phyloP scores from a whole-genome alignment of 352 stramenopile genomes.

The Globisporangium alternatum region DNA sequence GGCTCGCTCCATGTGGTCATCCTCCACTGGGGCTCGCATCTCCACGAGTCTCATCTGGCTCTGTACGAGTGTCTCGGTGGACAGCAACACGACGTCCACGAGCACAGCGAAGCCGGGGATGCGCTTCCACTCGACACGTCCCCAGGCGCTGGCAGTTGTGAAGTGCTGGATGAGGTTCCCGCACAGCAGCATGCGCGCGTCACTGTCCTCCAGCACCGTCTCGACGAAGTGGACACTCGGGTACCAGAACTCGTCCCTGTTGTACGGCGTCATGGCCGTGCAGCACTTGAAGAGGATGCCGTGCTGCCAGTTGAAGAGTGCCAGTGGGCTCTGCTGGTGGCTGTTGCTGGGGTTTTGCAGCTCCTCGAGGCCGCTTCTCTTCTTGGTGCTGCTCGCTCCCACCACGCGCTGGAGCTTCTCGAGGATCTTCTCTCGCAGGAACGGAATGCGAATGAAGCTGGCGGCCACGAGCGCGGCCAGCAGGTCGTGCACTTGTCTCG shows the following conservation, averaged over 20 bases:
- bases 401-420: constrained; percentile 37
- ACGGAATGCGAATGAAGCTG: constrained; percentile 57
- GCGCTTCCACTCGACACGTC: constrained; percentile 60
- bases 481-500: constrained; percentile 24
- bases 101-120: constrained; percentile 52
- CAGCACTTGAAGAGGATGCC: constrained; percentile 52
- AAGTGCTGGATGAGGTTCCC: constrained; percentile 62
- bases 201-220: constrained; percentile 31
- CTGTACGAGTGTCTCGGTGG: constrained; percentile 39
- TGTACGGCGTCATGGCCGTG: constrained; percentile 34
- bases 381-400: constrained; percentile 7
- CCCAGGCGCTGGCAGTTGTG: constrained; percentile 31
- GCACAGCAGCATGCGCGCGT: constrained; percentile 41
- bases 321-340: constrained; percentile 31
- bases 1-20: constrained; percentile 30
- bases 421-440: constrained; percentile 49
- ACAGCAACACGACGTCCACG: constrained; percentile 36
- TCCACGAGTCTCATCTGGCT: constrained; percentile 42
- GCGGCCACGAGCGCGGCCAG: constrained; percentile 38
- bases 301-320: constrained; percentile 57
- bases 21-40: constrained; percentile 26
- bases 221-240: constrained; percentile 26
- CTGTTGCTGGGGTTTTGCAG: constrained; percentile 13
- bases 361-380: not conserved
- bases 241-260: constrained; percentile 47